A percentile compares a stretch with the other conserved stretches of the same genome.
Conservation (phyloP, 495 filamentous ascomycete genomes). For the Xylaria acuta region DNA sequence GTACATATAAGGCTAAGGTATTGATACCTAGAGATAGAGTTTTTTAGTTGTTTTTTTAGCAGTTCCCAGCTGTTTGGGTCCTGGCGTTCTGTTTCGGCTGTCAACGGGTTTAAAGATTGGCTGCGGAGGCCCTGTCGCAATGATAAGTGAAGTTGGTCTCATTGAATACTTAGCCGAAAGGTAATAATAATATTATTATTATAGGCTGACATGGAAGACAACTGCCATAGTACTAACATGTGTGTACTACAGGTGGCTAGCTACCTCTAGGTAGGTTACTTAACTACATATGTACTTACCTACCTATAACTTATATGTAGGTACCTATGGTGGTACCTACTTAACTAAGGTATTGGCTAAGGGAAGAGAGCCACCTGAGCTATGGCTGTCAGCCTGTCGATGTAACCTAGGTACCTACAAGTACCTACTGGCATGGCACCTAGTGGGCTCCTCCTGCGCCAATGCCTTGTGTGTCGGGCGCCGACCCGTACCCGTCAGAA, state of each 20-base stretch:
- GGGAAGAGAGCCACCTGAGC: neutral
- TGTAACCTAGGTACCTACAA: too few relatives aligned
- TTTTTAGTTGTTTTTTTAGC: too few relatives aligned
- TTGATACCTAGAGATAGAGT: too few relatives aligned
- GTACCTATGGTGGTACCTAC: neutral
- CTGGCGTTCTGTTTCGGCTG: neutral
- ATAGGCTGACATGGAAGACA: too few relatives aligned
- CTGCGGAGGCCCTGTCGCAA: neutral
- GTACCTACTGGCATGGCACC: too few relatives aligned
- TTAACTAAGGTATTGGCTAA: neutral
- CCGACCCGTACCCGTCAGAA: too few relatives aligned
- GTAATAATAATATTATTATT: too few relatives aligned
- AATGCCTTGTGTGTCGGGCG: neutral
- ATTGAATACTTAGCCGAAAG: neutral
- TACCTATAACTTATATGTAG: too few relatives aligned
- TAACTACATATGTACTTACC: too few relatives aligned
- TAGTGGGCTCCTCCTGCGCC: too few relatives aligned
- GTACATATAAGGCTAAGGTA: neutral
- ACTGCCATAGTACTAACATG: too few relatives aligned
- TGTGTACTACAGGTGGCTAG: too few relatives aligned
- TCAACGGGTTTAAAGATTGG: neutral
- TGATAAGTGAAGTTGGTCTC: neutral
- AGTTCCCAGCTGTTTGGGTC: neutral
- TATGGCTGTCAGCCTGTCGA: neutral
- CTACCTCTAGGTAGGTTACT: neutral